phyloP scores from a whole-genome alignment of 2,329 filamentous ascomycete species.

The Mycocentrospora acerina region DNA sequence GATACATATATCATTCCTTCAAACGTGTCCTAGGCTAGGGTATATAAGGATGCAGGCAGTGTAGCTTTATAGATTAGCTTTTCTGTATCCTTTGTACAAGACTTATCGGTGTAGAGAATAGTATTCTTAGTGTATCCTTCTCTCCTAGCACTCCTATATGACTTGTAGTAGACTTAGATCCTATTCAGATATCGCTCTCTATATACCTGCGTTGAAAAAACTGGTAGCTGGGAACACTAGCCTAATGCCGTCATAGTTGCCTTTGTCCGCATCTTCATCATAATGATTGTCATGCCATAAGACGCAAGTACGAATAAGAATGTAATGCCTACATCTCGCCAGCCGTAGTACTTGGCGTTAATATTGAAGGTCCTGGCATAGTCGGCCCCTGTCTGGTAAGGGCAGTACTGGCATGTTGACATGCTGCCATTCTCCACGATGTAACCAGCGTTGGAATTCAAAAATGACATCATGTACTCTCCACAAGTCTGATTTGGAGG shows the following conservation, averaged over 20 bases:
- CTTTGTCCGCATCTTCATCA: conserved; percentile 45
- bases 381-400: conserved; percentile 58
- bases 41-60: no score
- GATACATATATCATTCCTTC: no score
- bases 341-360: conserved; percentile 61
- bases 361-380: conserved; percentile 62
- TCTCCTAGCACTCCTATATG: no score
- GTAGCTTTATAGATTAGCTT: no score
- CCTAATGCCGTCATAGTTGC: conserved; percentile 27
- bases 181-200: no score
- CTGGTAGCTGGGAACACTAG: no score
- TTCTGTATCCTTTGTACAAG: no score
- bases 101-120: no score
- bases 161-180: no score
- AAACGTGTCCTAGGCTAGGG: no score
- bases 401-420: conserved; percentile 58
- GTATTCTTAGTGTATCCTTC: no score
- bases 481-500: conserved; percentile 56
- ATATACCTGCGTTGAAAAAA: no score
- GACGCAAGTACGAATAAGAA: conserved; percentile 57
- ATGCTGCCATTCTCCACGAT: conserved; percentile 31
- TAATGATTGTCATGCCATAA: conserved; percentile 51
- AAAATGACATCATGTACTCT: conserved; percentile 58
- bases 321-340: conserved; percentile 64
- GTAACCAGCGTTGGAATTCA: conserved; percentile 61